Evolutionary conservation across 192 early-diverging fungal species (phyloP).

Genomic region (Backusella sp.): DNA sequence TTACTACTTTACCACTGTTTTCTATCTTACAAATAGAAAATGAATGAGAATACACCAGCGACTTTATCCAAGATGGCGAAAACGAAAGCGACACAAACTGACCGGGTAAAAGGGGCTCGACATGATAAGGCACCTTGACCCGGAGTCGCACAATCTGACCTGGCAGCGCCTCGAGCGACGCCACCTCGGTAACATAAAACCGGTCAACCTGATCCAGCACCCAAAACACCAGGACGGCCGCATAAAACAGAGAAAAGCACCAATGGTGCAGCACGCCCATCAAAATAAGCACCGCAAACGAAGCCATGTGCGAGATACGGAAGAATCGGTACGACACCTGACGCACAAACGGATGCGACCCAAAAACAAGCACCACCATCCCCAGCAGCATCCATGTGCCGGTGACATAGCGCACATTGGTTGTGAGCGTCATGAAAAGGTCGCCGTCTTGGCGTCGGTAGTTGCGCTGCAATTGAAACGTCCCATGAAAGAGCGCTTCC

Average conservation of each 20-base stretch:
- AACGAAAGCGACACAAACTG: conserved; percentile 18
- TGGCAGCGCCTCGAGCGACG: not conserved
- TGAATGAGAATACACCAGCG: conserved; percentile 11
- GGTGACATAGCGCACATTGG: not conserved
- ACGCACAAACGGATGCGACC: conserved; percentile 23
- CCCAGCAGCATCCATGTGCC: not conserved
- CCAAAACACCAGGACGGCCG: conserved; percentile 9
- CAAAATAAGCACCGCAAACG: not conserved
- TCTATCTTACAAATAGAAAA: conserved; percentile 28
- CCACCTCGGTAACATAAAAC: not conserved
- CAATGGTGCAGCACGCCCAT: conserved; percentile 14
- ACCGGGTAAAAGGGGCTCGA: not conserved
- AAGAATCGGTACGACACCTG: conserved; percentile 13
- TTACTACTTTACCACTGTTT: not conserved
- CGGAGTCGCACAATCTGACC: conserved; percentile 4
- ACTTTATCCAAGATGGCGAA: not conserved
- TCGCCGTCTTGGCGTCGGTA: not conserved
- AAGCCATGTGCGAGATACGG: conserved; percentile 14
- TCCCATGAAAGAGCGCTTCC: conserved; percentile 13
- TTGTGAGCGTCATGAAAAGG: conserved; percentile 9
- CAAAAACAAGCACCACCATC: not conserved
- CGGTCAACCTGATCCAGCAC: conserved; percentile 13
- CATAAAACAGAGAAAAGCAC: conserved; percentile 16
- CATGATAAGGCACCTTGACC: not conserved
- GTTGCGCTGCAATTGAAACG: not conserved